Evolutionary conservation across 1,284 basidiomycete species (phyloP).

Genomic region (Ceratobasidium sp.): DNA sequence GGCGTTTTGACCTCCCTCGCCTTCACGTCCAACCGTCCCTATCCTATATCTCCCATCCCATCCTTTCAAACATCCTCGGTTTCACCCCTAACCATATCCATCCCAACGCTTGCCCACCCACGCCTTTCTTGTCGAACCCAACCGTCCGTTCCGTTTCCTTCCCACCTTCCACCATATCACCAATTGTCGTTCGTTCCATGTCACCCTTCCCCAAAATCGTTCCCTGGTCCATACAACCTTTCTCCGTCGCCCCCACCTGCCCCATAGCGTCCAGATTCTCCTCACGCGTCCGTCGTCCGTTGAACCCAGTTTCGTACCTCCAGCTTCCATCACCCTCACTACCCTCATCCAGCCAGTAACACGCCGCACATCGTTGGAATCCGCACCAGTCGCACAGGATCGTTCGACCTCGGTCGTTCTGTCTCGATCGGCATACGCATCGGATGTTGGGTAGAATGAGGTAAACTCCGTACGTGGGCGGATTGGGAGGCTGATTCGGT

Average conservation of each 20-base stretch:
- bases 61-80: no score
- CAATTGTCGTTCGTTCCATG: not conserved
- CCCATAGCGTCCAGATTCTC: not conserved
- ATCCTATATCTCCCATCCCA: no score
- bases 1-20: no score
- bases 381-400: slow-evolving; percentile 50
- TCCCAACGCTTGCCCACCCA: not conserved
- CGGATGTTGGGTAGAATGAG: slow-evolving; percentile 32
- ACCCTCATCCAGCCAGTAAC: slow-evolving; percentile 43
- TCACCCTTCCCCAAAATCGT: not conserved
- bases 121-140: not conserved
- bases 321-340: slow-evolving; percentile 35
- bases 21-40: no score
- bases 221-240: not conserved
- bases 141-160: slow-evolving; percentile 6
- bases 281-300: slow-evolving; percentile 22
- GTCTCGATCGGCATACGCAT: slow-evolving; percentile 47
- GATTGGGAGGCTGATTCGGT: not conserved
- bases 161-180: not conserved
- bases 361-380: slow-evolving; percentile 47
- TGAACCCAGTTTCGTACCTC: slow-evolving; percentile 32
- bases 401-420: slow-evolving; percentile 48
- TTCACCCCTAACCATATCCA: not conserved
- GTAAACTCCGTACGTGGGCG: not conserved
- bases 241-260: not conserved